Conservation (phyloP, 805 yeast species). For the Torulaspora indica region DNA sequence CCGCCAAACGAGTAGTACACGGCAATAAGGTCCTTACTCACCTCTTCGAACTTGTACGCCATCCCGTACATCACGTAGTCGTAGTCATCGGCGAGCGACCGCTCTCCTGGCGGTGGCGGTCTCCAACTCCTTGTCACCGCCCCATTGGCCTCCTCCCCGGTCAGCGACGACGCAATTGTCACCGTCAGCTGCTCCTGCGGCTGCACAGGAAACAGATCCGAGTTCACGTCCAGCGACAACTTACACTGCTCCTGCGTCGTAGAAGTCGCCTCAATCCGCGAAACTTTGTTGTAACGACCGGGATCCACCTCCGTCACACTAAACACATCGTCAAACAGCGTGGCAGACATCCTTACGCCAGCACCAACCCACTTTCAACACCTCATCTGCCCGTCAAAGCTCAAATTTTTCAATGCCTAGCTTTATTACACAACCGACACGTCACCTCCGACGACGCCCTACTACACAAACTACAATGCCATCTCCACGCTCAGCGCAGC, state of each 20-base stretch:
- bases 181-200: slow-evolving; percentile 75
- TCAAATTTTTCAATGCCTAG: slow-evolving; percentile 6
- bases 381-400: background rate
- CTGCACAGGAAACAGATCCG: slow-evolving; percentile 84
- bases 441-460: background rate
- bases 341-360: slow-evolving; percentile 49
- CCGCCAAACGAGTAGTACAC: slow-evolving; percentile 97
- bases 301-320: slow-evolving; percentile 76
- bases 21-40: slow-evolving; percentile 58
- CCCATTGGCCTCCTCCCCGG: slow-evolving; percentile 42
- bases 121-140: slow-evolving; percentile 39
- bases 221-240: slow-evolving; percentile 82
- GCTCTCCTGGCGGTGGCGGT: slow-evolving; percentile 72
- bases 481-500: slow-evolving; percentile 2
- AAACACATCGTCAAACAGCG: slow-evolving; percentile 91
- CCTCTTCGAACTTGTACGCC: slow-evolving; percentile 93
- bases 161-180: slow-evolving; percentile 74
- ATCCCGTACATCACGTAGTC: slow-evolving; percentile 98
- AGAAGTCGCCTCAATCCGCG: slow-evolving; percentile 83
- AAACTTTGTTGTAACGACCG: slow-evolving; percentile 87
- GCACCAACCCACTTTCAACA: background rate
- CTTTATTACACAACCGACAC: slow-evolving; percentile 1
- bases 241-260: slow-evolving; percentile 66
- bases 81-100: slow-evolving; percentile 89
- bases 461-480: background rate